These are phyloP conservation scores for Penicillium bovifimosum DNA, from an alignment of 495 filamentous ascomycete genomes.

Conservation along the genomic window DNA sequence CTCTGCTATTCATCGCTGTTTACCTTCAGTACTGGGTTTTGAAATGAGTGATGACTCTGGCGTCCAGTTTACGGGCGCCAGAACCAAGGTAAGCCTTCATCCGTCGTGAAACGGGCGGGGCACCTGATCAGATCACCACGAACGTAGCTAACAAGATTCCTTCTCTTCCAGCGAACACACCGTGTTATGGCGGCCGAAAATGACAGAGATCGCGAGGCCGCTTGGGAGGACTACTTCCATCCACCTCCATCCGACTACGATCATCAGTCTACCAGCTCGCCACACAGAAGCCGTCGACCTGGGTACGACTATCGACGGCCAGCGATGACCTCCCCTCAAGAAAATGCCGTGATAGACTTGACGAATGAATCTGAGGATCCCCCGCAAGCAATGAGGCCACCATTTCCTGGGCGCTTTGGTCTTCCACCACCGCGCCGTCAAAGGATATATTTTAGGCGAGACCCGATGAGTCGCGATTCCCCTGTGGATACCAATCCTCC, in stretches of 20 bases:
- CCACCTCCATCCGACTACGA: constrained; percentile 14
- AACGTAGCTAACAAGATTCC: constrained; percentile 5
- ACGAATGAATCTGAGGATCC: constrained; percentile 46
- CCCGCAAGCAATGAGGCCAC: constrained; percentile 8
- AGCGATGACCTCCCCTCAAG: constrained; percentile 20
- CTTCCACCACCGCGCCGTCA: background rate
- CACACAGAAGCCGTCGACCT: constrained; percentile 30
- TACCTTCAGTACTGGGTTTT: background rate
- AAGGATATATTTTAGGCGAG: background rate
- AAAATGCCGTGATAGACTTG: constrained; percentile 48
- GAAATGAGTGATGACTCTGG: constrained; percentile 37
- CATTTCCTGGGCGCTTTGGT: background rate
- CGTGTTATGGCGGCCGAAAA: constrained; percentile 35
- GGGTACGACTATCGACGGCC: constrained; percentile 49
- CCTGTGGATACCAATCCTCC: constrained; percentile 4
- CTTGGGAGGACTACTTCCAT: constrained; percentile 23
- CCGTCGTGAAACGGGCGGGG: constrained; percentile 19
- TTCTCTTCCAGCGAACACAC: constrained; percentile 30
- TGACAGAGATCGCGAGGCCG: constrained; percentile 7
- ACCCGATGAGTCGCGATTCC: constrained; percentile 19
- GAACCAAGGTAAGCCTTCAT: constrained; percentile 35
- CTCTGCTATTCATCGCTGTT: background rate
- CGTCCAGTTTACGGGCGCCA: constrained; percentile 36
- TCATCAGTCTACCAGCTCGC: constrained; percentile 16
- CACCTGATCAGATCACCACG: constrained; percentile 11